phyloP scores from a whole-genome alignment of 345 rosid species.

The Camelina neglecta region DNA sequence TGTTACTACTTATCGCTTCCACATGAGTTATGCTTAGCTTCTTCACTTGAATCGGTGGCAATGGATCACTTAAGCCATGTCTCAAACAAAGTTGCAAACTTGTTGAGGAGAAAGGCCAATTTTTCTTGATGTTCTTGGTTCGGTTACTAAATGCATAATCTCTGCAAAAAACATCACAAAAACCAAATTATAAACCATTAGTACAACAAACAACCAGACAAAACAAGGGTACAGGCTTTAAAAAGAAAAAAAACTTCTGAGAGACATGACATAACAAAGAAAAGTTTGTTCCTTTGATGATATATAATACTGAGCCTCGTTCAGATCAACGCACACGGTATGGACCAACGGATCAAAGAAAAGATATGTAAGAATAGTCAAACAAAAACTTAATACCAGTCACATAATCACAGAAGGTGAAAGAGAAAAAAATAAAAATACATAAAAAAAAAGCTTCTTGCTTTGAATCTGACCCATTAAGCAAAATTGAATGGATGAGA shows the following conservation, averaged over 20 bases:
- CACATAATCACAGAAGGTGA: slow-evolving; percentile 14
- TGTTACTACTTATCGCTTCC: neutral
- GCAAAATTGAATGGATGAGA: slow-evolving; percentile 41
- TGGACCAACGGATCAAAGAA: slow-evolving; percentile 43
- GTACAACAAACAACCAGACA: slow-evolving; percentile 30
- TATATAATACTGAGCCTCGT: slow-evolving; percentile 32
- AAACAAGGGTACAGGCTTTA: slow-evolving; percentile 29
- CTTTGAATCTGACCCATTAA: slow-evolving; percentile 62
- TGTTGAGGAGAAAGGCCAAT: slow-evolving; percentile 86
- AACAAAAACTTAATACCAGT: neutral
- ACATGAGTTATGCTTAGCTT: slow-evolving; percentile 12
- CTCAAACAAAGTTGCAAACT: slow-evolving; percentile 80
- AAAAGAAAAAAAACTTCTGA: slow-evolving; percentile 16
- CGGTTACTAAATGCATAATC: slow-evolving; percentile 79
- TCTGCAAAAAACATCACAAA: slow-evolving; percentile 57
- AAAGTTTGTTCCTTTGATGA: slow-evolving; percentile 32
- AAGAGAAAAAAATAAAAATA: neutral
- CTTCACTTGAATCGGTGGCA: slow-evolving; percentile 75
- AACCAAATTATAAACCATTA: slow-evolving; percentile 9
- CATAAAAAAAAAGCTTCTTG: neutral
- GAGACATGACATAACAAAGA: slow-evolving; percentile 38
- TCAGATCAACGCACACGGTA: slow-evolving; percentile 29
- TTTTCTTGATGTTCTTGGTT: slow-evolving; percentile 79
- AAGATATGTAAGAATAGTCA: slow-evolving; percentile 25
- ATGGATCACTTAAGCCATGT: slow-evolving; percentile 81